Evolutionary conservation across 768 basidiomycete species (phyloP), one percentile per base, ranked within the genome.

Genomic region (Lactarius pseudohatsudake): DNA sequence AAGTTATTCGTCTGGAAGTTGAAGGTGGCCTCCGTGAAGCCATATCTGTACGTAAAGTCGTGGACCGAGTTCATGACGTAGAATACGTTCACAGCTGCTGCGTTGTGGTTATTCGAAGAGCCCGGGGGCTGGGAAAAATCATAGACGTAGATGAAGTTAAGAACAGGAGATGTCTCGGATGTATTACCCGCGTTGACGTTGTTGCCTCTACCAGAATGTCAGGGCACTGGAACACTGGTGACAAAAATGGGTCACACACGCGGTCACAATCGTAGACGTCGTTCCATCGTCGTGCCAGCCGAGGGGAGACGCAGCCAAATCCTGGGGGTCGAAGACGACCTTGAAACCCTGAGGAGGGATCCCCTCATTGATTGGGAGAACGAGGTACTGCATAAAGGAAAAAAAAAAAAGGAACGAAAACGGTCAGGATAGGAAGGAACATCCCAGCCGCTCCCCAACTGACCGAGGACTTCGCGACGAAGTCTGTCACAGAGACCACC

Each of bases 1-100:
- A 81, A 80, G 76, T 86, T 87, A 72, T 80, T 77, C 41, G 76
- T 77, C 74, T 87, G 86, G 79, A 87, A 87, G 74, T 87, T 88
- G 72, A 84, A 86, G 13, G 80, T 77, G 7, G 69, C 69, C 75
- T 86, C 85, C 47, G 84, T 86, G 74, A 88, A 88, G 2, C 87
- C 86, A 67, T 85, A 86, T 56, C 78, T 74, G 73, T 84, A 81
- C 20, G 72, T 66, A 50, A 77, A 68, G 71, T 88, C 86, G 73
- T 88, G 86, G 58, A 86, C 78, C 64, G 79, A 81, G 76, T 89
- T 90, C 70, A 80, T 79, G 43, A 86, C 75, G 74, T 87, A 88
- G 75, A 87, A 89, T 2, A 79, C 79, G 66, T 84, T 84, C 1
- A 82, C 82, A 45, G 81, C 77, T 3, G 86, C 85, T 32, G 86